Evolutionary conservation across 805 yeast species (phyloP), one percentile per base, ranked within the genome.

Genomic region (Myxozyma sirexii): DNA sequence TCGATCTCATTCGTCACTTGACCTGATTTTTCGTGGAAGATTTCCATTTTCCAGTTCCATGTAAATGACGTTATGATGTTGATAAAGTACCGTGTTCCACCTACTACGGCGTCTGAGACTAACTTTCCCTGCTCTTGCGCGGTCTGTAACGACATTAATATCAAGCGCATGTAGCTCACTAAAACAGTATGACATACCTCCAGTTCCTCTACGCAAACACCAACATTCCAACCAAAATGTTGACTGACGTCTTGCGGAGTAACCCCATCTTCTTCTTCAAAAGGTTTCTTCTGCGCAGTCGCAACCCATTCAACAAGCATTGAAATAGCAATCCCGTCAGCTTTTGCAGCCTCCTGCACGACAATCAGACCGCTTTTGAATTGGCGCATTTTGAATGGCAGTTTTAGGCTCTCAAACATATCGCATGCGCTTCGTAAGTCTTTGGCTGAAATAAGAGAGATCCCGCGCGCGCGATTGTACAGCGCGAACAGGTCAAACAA

Each of bases 361-460:
- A 79, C 78, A 27, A 69, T 62, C 15, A 79, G 68, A 10, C 80
- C 81, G 37, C 73, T 67, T 23, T 73, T 72, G 46, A 79, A 76
- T 46, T 67, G 76, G 64, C 76, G 75, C 57, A 80, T 63, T 2
- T 73, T 69, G 31, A 87, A 72, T 0, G 93, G 90, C 15, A 93
- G 74, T 6, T 81, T 77, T 45, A 91, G 74, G 6, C 67, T 68
- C 5, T 81, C 84, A 68, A 90, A 84, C 13, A 77, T 70, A 27
- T 77, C 77, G 55, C 90, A 80, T 0, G 96, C 84, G 47, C 80
- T 81, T 52, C 74, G 77, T 52, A 93, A 75, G 65, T 90, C 96
- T 24, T 72, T 73, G 0, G 97, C 89, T 0, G 89, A 79, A 0
- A 92, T 80, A 42, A 90, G 77, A 49, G 86, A 86, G 27, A 82